Evolutionary conservation across 495 filamentous ascomycete genomes (phyloP).

Genomic region (Cercophora sp.): DNA sequence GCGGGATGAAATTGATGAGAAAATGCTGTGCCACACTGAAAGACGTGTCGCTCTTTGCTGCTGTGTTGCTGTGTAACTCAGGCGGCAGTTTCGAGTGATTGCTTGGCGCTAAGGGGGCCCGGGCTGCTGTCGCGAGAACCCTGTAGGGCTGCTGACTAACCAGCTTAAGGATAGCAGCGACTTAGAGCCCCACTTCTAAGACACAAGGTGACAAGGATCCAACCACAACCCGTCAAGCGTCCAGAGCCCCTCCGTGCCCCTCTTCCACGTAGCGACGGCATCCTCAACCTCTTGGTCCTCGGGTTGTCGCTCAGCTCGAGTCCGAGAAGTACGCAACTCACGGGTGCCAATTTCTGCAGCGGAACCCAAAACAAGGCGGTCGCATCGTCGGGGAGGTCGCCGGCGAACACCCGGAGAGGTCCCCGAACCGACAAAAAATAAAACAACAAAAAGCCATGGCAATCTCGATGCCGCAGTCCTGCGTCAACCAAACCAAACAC

Average conservation of each 20-base stretch:
- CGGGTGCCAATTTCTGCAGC: no score
- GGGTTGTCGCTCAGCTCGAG: no score
- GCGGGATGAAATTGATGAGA: not conserved
- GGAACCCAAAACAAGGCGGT: no score
- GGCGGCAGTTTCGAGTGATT: conserved; percentile 4
- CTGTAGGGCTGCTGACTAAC: conserved; percentile 14
- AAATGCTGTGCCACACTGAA: not conserved
- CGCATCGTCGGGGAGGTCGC: no score
- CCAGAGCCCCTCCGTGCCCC: not conserved
- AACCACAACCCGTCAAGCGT: not conserved
- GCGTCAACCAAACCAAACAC: no score
- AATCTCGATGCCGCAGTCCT: no score
- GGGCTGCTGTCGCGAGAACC: conserved; percentile 10
- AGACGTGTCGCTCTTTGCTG: not conserved
- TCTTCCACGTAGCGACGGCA: not conserved
- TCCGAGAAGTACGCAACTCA: no score
- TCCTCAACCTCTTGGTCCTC: not conserved
- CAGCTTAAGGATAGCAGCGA: conserved; percentile 1
- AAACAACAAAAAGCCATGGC: no score
- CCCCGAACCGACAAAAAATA: no score
- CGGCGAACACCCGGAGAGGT: no score
- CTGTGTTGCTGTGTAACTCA: not conserved
- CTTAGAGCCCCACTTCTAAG: conserved; percentile 3
- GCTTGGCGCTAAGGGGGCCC: not conserved
- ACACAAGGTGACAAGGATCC: not conserved